phyloP scores from a whole-genome alignment of 73 alveolate species.

The Loxodes magnus region DNA sequence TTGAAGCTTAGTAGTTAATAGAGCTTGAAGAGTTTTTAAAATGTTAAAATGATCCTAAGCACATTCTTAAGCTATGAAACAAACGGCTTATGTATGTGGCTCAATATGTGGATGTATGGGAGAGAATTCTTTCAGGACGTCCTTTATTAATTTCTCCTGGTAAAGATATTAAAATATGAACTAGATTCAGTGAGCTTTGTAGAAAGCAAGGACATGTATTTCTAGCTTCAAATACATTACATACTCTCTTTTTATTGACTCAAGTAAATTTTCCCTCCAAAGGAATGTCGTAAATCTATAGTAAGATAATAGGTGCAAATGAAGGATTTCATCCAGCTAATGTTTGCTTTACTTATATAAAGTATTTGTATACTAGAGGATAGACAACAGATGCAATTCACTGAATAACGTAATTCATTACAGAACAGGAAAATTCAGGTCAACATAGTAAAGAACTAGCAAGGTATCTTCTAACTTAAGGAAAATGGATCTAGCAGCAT shows the following conservation, averaged over 20 bases:
- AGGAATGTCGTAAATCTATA: neutral
- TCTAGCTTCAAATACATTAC: slow-evolving; percentile 3
- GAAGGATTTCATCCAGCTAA: slow-evolving; percentile 10
- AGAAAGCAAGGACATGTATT: slow-evolving; percentile 6
- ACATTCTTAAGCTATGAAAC: slow-evolving; percentile 61
- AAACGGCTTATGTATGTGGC: slow-evolving; percentile 36
- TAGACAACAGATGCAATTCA: neutral
- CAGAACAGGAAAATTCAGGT: slow-evolving; percentile 3
- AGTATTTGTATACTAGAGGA: neutral
- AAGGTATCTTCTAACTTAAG: slow-evolving; percentile 56
- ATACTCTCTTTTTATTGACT: slow-evolving; percentile 1
- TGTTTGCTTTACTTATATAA: slow-evolving; percentile 10
- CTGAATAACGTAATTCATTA: neutral
- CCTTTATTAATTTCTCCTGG: slow-evolving; percentile 51
- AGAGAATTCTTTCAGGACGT: slow-evolving; percentile 63
- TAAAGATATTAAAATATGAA: slow-evolving; percentile 46
- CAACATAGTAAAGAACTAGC: neutral
- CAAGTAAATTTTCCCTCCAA: neutral
- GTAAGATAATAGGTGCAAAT: neutral
- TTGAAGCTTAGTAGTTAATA: slow-evolving; percentile 71
- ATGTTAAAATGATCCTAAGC: no score
- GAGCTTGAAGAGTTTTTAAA: slow-evolving; percentile 84
- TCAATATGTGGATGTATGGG: slow-evolving; percentile 66
- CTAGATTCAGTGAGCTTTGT: slow-evolving; percentile 8
- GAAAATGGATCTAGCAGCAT: slow-evolving; percentile 70